Conservation (phyloP, 169 alveolate genomes). For the Amoebophrya sp. region DNA sequence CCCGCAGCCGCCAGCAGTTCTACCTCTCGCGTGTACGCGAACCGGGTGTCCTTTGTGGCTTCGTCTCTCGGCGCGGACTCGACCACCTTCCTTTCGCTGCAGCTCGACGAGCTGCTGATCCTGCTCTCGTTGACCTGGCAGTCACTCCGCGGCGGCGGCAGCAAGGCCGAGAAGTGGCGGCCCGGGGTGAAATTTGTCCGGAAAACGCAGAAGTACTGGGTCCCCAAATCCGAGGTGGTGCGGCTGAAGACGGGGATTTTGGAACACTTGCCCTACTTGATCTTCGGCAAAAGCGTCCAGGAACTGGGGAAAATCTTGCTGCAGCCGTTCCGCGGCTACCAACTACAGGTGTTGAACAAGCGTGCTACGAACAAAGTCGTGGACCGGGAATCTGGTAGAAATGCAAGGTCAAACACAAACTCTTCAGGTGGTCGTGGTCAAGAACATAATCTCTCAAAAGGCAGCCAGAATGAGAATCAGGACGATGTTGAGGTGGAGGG, state of each 20-base stretch:
- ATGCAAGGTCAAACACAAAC: too few relatives aligned
- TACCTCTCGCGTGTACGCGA: neutral
- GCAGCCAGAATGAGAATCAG: too few relatives aligned
- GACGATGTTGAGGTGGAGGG: too few relatives aligned
- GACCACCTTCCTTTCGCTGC: neutral
- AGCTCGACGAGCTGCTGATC: neutral
- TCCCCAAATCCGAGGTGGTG: constrained; percentile 55
- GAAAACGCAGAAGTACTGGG: constrained; percentile 56
- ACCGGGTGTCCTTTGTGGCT: neutral
- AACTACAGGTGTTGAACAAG: too few relatives aligned
- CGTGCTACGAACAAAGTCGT: too few relatives aligned
- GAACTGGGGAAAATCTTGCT: constrained; percentile 54
- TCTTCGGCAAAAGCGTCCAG: constrained; percentile 51
- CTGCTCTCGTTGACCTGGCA: constrained; percentile 15
- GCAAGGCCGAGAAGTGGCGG: constrained; percentile 41
- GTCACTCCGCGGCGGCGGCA: neutral
- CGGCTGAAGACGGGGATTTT: constrained; percentile 58
- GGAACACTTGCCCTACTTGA: constrained; percentile 56
- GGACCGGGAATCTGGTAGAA: too few relatives aligned
- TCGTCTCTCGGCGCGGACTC: neutral
- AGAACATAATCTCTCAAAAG: constrained; percentile 5
- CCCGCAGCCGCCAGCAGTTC: neutral
- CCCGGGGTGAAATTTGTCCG: constrained; percentile 58
- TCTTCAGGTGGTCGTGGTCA: constrained; percentile 42
- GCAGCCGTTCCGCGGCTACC: constrained; percentile 39